Base-by-base conservation (phyloP, 23 red algal species). In the Gracilariopsis chorda region DNA sequence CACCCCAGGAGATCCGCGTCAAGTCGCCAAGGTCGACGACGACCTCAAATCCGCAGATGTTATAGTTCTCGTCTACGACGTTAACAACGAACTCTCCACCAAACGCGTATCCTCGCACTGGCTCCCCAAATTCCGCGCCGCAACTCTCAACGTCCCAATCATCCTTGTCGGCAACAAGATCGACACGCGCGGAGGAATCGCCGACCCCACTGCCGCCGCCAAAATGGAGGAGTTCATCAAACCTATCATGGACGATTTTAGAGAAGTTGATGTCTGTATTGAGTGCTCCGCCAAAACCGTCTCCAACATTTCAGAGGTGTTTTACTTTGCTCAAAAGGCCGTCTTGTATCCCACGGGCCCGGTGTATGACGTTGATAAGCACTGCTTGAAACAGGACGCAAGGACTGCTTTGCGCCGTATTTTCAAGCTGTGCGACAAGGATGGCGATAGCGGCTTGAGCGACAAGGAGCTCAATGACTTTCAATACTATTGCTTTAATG, bases 401-500 rank as follows among this genome's bases (percentile, higher is more conserved):
- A 65, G 55, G 32, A 73, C 89, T 10, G 96, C 96, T 8, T 90
- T 98, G 40, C 82, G 82, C 46, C 90, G 96, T 45, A 94, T 98
- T 42, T 98, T 98, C 82, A 90, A 88, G 40, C 33, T 98, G 17
- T 98, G 96, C 76, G 96, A 98, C 84, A 78, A 87, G 58, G 96
- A 98, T 62, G 51, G 86, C 64, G 94, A 98, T 67, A 93, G 96
- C 35, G 70, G 78, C 10, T 83, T 98, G 19, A 95, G 95, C 75
- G 96, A 98, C 82, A 86, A 93, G 82, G 96, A 98, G 63, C 90
- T 98, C 28, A 98, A 98, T 43, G 93, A 95, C 44, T 98, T 98
- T 80, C 96, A 98, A 65, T 94, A 93, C 61, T 60, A 70, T 17
- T 98, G 96, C 56, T 98, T 98, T 42, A 94, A 81, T 74, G 93